Evolutionary conservation across 257 asterid genomes (phyloP).

Genomic region (Solanum bulbocastanum): DNA sequence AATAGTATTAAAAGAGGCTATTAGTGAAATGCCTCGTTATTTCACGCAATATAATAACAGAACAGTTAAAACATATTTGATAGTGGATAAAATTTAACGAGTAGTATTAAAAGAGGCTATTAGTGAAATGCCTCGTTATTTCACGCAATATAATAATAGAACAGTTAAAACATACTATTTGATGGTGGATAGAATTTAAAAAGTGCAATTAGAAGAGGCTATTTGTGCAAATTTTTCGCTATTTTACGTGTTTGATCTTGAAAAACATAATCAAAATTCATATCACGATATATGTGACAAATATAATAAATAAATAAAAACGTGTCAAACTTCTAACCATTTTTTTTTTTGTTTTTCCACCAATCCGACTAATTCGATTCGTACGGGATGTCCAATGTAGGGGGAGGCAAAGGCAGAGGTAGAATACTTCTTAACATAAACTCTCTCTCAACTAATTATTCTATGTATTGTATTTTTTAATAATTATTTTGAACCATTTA

Average conservation of each 20-base stretch:
- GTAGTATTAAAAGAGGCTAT: neutral
- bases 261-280: neutral
- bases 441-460: neutral
- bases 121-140: fast-evolving
- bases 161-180: neutral
- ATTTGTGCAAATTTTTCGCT: neutral
- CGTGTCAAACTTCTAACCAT: neutral
- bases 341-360: neutral
- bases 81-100: too few species aligned
- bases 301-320: neutral
- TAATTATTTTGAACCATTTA: neutral
- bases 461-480: neutral
- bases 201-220: neutral
- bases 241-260: neutral
- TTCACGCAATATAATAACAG: neutral
- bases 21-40: neutral
- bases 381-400: fast-evolving
- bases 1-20: neutral
- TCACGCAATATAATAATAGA: neutral
- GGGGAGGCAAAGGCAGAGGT: too few species aligned
- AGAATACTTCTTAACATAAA: too few species aligned
- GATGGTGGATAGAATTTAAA: neutral
- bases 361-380: neutral
- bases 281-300: neutral
- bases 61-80: too few species aligned